Evolutionary conservation across 371 early-diverging fungal species (phyloP).

Genomic region (Mucor racemosus): DNA sequence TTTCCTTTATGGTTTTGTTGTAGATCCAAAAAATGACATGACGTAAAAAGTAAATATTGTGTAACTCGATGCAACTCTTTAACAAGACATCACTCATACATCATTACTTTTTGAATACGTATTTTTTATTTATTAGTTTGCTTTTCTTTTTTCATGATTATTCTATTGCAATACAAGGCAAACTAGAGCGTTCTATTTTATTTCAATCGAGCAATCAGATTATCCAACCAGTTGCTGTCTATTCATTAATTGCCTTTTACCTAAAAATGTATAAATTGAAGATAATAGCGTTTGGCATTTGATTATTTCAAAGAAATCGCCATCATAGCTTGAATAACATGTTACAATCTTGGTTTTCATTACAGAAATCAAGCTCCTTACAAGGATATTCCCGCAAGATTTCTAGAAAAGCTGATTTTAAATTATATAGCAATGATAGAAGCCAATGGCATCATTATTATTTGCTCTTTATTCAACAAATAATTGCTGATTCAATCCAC

Average conservation of each 20-base stretch:
- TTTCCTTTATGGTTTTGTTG: constrained; percentile 4
- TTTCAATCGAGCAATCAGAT: too few relatives aligned
- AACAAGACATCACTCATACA: constrained; percentile 13
- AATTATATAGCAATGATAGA: neutral
- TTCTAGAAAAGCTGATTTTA: neutral
- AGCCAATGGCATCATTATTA: neutral
- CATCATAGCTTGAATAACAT: neutral
- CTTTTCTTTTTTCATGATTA: too few relatives aligned
- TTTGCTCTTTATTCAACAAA: neutral
- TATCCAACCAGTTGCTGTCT: too few relatives aligned
- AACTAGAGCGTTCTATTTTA: too few relatives aligned
- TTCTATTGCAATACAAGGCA: too few relatives aligned
- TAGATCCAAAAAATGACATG: constrained; percentile 7
- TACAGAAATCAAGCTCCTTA: neutral
- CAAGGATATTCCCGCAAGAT: neutral
- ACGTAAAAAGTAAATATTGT: constrained; percentile 6
- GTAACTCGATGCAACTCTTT: constrained; percentile 5
- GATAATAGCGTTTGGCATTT: too few relatives aligned
- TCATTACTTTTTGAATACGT: neutral
- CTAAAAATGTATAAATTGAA: too few relatives aligned
- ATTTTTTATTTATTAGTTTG: neutral
- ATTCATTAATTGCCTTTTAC: too few relatives aligned
- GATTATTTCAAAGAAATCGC: too few relatives aligned
- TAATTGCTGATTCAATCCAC: neutral
- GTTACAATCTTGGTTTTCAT: neutral